These are phyloP conservation scores for Lolium rigidum DNA, from an alignment of 176 grass and related monocot species.

Conservation along the genomic window DNA sequence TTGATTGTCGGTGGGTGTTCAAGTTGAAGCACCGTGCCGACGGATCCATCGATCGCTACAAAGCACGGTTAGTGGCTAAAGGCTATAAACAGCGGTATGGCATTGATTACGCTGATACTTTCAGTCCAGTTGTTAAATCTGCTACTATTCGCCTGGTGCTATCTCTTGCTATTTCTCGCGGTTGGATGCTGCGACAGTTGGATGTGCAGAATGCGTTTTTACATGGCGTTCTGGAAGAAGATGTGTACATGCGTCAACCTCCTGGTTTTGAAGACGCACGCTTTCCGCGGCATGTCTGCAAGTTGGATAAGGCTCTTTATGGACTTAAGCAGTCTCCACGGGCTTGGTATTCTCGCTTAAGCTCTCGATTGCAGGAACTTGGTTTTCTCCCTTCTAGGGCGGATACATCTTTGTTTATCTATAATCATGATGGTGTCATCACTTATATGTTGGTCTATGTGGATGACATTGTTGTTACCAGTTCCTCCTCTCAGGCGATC, in stretches of 20 bases:
- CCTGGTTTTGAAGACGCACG: neutral
- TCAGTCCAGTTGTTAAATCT: neutral
- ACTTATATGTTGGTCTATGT: neutral
- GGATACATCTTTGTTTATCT: neutral
- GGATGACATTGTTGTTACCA: neutral
- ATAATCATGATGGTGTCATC: neutral
- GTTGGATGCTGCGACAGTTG: neutral
- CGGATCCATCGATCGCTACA: too few relatives aligned
- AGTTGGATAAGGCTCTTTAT: neutral
- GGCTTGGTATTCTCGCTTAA: neutral
- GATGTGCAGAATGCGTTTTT: neutral
- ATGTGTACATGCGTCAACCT: neutral
- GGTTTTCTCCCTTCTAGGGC: neutral
- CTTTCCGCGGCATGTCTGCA: neutral
- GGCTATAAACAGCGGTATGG: neutral
- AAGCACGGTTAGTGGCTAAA: neutral
- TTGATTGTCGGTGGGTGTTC: too few relatives aligned
- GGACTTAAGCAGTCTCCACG: neutral
- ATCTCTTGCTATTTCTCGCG: neutral
- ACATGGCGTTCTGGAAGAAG: neutral
- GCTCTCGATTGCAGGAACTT: neutral
- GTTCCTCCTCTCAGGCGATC: neutral
- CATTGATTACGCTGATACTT: neutral
- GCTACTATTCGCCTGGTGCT: neutral
- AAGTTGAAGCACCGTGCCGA: too few relatives aligned